phyloP scores from a whole-genome alignment of 805 yeast genomes.

The Metschnikowia koreensis region DNA sequence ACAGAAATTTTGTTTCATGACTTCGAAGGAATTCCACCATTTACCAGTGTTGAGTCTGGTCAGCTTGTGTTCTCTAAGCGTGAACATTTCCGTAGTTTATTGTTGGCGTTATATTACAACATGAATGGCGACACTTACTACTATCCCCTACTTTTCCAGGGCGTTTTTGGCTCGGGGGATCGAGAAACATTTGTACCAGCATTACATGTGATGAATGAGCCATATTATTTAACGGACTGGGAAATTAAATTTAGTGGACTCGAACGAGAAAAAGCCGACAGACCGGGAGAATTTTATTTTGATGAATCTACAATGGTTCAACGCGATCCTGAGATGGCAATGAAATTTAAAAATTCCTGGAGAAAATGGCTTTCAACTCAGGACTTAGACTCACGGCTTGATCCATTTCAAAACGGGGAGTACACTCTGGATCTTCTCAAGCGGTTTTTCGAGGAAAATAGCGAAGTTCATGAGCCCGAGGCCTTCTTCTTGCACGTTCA shows the following conservation, averaged over 20 bases:
- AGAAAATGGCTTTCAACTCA: slow-evolving; percentile 23
- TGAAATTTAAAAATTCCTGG: slow-evolving; percentile 25
- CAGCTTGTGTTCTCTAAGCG: slow-evolving; percentile 36
- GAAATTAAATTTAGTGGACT: slow-evolving; percentile 18
- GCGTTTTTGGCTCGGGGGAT: slow-evolving; percentile 34
- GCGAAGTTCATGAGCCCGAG: slow-evolving; percentile 18
- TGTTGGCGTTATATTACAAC: slow-evolving; percentile 37
- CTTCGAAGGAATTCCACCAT: slow-evolving; percentile 29
- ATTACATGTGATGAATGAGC: slow-evolving; percentile 34
- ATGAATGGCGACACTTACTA: slow-evolving; percentile 28
- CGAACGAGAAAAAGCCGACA: slow-evolving; percentile 1
- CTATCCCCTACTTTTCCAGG: slow-evolving; percentile 35
- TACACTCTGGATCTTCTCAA: slow-evolving; percentile 24
- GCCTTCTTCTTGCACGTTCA: slow-evolving; percentile 33
- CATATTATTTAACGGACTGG: slow-evolving; percentile 26
- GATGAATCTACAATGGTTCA: slow-evolving; percentile 35
- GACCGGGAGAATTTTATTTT: slow-evolving; percentile 13
- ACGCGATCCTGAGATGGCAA: slow-evolving; percentile 25
- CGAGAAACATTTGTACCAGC: slow-evolving; percentile 40
- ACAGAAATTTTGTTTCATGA: slow-evolving; percentile 29
- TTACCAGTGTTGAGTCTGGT: slow-evolving; percentile 33
- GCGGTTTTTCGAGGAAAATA: slow-evolving; percentile 18
- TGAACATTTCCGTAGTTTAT: slow-evolving; percentile 29
- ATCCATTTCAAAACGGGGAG: slow-evolving; percentile 29
- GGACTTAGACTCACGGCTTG: slow-evolving; percentile 28